Percentiles rank a stretch among this genome's conserved stretches.
phyloP scores from a whole-genome alignment of 306 rosid species.

The Lathyrus aphaca region DNA sequence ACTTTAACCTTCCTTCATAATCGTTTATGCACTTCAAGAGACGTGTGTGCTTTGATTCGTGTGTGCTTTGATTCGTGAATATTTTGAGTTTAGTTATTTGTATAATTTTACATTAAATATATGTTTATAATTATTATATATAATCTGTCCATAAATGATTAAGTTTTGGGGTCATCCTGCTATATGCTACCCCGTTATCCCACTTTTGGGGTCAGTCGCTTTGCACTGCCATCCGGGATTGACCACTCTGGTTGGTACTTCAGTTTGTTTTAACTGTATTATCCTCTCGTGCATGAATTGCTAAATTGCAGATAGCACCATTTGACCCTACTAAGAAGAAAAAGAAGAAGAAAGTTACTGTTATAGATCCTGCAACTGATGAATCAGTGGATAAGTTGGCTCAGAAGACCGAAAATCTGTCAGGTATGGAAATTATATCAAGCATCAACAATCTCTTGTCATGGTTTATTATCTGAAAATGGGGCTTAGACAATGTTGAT shows the following conservation, averaged over 20 bases:
- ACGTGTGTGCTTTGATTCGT: no score
- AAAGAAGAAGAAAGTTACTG: slow-evolving; percentile 65
- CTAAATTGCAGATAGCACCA: slow-evolving; percentile 69
- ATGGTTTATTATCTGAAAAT: slow-evolving; percentile 18
- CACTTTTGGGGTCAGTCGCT: no score
- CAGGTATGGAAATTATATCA: slow-evolving; percentile 51
- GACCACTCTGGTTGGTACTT: not conserved
- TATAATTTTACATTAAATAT: no score
- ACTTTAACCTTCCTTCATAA: no score
- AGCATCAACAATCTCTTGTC: not conserved
- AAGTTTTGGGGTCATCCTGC: no score
- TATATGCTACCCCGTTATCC: no score
- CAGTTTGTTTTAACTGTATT: not conserved
- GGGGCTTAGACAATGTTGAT: slow-evolving; percentile 12
- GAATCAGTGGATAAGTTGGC: slow-evolving; percentile 77
- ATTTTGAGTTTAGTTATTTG: no score
- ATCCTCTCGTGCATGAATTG: slow-evolving; percentile 4
- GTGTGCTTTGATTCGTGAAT: no score
- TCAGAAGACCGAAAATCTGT: slow-evolving; percentile 79
- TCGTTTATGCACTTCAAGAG: no score
- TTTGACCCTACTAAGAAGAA: slow-evolving; percentile 95
- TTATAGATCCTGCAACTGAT: slow-evolving; percentile 53
- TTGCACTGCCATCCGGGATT: no score
- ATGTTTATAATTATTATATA: no score
- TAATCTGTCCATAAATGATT: no score